phyloP scores from a whole-genome alignment of 179 eudicot species.

The Carnegiea gigantea region DNA sequence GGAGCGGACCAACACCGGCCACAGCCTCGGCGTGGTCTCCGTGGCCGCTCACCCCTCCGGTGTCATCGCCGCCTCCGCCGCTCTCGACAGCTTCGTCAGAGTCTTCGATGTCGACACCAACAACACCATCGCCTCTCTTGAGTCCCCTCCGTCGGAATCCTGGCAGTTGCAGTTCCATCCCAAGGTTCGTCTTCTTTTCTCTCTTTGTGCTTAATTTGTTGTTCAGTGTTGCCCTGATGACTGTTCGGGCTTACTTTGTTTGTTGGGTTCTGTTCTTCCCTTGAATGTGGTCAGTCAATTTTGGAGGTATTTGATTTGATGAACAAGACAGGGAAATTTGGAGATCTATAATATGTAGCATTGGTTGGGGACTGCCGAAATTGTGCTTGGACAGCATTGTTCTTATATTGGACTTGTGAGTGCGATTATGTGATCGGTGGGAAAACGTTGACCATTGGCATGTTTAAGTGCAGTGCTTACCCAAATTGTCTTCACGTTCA shows the following conservation, averaged over 20 bases:
- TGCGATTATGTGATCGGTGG: background rate
- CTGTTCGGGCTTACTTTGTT: background rate
- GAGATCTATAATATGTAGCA: background rate
- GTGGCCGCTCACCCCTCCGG: conserved; percentile 94
- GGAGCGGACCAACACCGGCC: conserved; percentile 68
- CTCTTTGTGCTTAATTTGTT: background rate
- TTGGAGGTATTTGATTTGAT: background rate
- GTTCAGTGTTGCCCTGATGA: conserved; percentile 8
- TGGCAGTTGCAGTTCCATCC: conserved; percentile 93
- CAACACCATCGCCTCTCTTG: conserved; percentile 76
- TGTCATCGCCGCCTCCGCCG: conserved; percentile 81
- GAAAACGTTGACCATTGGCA: background rate
- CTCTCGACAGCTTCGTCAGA: conserved; percentile 82
- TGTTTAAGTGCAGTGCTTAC: no score
- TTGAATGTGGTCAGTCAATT: background rate
- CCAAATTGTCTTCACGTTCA: no score
- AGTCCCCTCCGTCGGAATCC: conserved; percentile 86
- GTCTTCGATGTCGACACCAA: conserved; percentile 83
- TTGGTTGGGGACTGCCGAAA: background rate
- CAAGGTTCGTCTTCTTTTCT: conserved; percentile 29
- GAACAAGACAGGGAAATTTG: background rate
- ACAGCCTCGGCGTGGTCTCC: conserved; percentile 86
- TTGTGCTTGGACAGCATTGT: background rate
- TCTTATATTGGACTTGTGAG: background rate
- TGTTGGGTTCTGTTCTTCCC: background rate